These are phyloP conservation scores for Rhinocladiella similis DNA, from an alignment of 2,329 filamentous ascomycete genomes.

Conservation along the genomic window DNA sequence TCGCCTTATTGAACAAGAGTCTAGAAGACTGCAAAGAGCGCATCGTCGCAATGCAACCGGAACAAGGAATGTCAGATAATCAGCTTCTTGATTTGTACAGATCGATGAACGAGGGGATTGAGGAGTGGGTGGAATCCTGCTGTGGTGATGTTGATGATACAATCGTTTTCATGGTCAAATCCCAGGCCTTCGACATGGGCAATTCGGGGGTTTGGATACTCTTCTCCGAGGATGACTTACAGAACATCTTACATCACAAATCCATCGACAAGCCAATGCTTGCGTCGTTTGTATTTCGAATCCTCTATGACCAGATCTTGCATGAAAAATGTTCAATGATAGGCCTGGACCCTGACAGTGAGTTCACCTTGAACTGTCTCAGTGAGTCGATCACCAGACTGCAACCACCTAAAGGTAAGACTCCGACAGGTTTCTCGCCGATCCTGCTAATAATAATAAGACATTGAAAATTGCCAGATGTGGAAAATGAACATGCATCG, in stretches of 20 bases:
- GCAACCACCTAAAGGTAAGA: not conserved
- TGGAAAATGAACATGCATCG: constrained; percentile 11
- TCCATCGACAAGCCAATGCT: no score
- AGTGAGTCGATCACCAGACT: not conserved
- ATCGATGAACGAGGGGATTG: constrained; percentile 11
- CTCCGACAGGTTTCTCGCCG: not conserved
- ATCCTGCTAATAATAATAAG: not conserved
- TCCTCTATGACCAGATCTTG: not conserved
- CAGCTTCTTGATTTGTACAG: constrained; percentile 5
- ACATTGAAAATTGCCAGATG: not conserved
- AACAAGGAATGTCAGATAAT: constrained; percentile 12
- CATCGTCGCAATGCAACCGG: constrained; percentile 17
- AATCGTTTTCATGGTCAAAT: not conserved
- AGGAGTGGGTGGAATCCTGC: constrained; percentile 8
- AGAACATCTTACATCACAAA: no score
- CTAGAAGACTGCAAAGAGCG: constrained; percentile 19
- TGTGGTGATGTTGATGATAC: not conserved
- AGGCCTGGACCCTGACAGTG: not conserved
- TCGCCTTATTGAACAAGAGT: not conserved
- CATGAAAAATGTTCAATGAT: not conserved
- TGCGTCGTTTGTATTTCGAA: no score
- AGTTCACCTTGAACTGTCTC: not conserved
- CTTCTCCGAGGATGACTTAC: no score
- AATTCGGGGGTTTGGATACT: no score
- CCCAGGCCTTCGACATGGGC: no score